phyloP scores from a whole-genome alignment of 768 basidiomycete species.

The Crassisporium funariophilum region DNA sequence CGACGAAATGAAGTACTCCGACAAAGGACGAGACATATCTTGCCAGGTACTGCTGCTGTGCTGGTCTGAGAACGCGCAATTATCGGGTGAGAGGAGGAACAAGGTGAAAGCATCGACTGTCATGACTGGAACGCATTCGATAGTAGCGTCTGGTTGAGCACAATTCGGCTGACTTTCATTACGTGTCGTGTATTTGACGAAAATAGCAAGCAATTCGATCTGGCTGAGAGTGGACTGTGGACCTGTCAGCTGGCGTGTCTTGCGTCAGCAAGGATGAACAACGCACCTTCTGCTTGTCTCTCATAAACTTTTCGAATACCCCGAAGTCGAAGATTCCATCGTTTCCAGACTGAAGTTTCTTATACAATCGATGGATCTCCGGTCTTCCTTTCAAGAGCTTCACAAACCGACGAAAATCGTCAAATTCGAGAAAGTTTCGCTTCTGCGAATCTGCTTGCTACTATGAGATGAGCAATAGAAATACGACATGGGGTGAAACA shows the following conservation, averaged over 20 bases:
- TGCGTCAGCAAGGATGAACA: neutral
- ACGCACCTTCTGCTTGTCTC: constrained; percentile 45
- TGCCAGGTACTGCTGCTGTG: constrained; percentile 55
- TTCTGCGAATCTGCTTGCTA: constrained; percentile 68
- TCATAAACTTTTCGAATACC: constrained; percentile 51
- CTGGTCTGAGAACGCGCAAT: constrained; percentile 55
- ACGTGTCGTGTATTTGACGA: constrained; percentile 35
- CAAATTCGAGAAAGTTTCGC: constrained; percentile 71
- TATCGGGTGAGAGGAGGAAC: constrained; percentile 83
- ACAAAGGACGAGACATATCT: constrained; percentile 88
- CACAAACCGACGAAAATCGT: constrained; percentile 83
- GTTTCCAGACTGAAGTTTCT: constrained; percentile 35
- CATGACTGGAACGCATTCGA: constrained; percentile 37
- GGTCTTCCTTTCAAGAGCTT: constrained; percentile 81
- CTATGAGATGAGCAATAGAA: constrained; percentile 6
- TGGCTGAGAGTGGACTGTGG: constrained; percentile 39
- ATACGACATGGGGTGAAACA: neutral
- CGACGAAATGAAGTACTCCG: constrained; percentile 89
- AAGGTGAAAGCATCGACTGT: constrained; percentile 69
- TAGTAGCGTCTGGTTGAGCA: no score
- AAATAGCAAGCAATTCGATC: constrained; percentile 38
- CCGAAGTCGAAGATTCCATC: constrained; percentile 40
- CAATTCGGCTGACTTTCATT: constrained; percentile 30
- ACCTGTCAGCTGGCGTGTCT: neutral
- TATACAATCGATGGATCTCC: constrained; percentile 73